A percentile compares a stretch with the other conserved stretches of the same genome.
Conservation (phyloP, 495 filamentous ascomycete genomes). For the Talaromyces stipitatus region DNA sequence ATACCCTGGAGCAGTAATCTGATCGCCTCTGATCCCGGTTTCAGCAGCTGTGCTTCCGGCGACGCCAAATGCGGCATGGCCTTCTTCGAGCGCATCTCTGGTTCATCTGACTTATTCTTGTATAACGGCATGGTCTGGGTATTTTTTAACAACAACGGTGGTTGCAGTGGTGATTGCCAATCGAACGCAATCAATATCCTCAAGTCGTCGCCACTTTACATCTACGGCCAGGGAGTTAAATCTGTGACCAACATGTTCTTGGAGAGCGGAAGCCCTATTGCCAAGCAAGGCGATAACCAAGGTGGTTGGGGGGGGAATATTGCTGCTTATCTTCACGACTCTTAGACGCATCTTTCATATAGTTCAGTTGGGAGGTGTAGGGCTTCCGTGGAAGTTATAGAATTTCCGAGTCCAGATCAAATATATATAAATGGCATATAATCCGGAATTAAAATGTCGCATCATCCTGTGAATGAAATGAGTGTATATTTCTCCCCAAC, state of each 20-base stretch:
- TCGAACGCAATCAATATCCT: conserved; percentile 30
- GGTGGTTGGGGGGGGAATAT: conserved; percentile 54
- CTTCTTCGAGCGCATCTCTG: conserved; percentile 26
- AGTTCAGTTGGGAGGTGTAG: too few relatives aligned
- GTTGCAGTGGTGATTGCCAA: conserved; percentile 33
- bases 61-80: conserved; percentile 36
- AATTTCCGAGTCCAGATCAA: too few relatives aligned
- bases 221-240: conserved; percentile 37
- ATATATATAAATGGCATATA: neutral
- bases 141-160: conserved; percentile 39
- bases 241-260: conserved; percentile 35
- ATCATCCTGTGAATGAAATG: neutral
- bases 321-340: conserved; percentile 30
- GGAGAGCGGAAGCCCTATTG: conserved; percentile 19
- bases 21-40: conserved; percentile 34
- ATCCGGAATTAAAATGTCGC: neutral
- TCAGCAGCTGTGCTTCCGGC: conserved; percentile 20
- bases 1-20: conserved; percentile 31
- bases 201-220: conserved; percentile 23
- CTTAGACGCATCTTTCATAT: too few relatives aligned
- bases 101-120: conserved; percentile 41
- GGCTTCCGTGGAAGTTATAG: too few relatives aligned
- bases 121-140: conserved; percentile 48
- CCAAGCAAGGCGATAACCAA: conserved; percentile 33
- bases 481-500: too few relatives aligned